A percentile compares a stretch with the other conserved stretches of the same genome.
phyloP scores from a whole-genome alignment of 192 early-diverging fungal species.

The Jimgerdemannia lactiflua region DNA sequence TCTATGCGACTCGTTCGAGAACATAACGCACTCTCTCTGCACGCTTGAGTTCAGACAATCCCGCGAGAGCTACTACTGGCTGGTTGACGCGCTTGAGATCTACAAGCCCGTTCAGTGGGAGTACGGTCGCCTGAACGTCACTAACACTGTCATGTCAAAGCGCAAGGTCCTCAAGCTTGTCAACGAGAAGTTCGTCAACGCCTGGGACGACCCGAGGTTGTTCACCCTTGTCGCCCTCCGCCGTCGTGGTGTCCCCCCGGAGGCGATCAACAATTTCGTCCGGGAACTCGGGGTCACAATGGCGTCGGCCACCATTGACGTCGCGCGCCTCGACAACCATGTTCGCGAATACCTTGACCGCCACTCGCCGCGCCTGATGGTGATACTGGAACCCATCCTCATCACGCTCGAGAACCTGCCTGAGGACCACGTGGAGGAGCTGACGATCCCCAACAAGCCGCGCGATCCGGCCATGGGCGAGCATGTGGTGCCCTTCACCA shows the following conservation, averaged over 20 bases:
- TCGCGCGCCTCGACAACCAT: constrained; percentile 89
- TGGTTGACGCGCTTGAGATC: constrained; percentile 95
- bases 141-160: constrained; percentile 96
- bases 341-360: constrained; percentile 93
- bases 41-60: constrained; percentile 94
- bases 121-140: constrained; percentile 92
- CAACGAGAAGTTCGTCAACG: constrained; percentile 69
- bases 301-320: constrained; percentile 76
- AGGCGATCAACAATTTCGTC: constrained; percentile 98
- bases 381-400: constrained; percentile 83
- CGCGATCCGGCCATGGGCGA: constrained; percentile 83
- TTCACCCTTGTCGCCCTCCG: constrained; percentile 95
- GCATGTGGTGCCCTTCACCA: constrained; percentile 87
- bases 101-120: constrained; percentile 99
- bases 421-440: constrained; percentile 73
- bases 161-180: constrained; percentile 94
- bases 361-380: constrained; percentile 92
- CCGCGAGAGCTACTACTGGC: constrained; percentile 98
- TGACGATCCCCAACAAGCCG: constrained; percentile 89
- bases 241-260: constrained; percentile 95
- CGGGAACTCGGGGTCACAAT: constrained; percentile 90
- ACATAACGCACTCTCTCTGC: constrained; percentile 99
- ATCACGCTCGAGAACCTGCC: constrained; percentile 90
- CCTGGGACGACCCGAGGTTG: constrained; percentile 97
- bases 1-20: constrained; percentile 98